phyloP scores from a whole-genome alignment of 495 filamentous ascomycete species.

The Apodospora peruviana region DNA sequence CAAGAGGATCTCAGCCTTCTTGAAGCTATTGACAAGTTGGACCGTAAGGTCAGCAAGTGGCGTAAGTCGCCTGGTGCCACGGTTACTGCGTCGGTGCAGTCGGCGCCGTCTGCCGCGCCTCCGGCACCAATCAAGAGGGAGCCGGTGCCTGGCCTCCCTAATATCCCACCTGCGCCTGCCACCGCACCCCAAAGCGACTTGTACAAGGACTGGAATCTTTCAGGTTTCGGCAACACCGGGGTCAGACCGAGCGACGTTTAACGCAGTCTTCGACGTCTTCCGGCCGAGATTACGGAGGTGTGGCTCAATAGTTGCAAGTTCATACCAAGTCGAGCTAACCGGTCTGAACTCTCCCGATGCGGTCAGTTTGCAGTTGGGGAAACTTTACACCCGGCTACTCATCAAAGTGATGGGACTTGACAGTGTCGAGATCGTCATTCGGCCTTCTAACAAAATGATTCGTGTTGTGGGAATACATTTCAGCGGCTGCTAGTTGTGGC shows the following conservation, averaged over 20 bases:
- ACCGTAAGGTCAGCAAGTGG: no score
- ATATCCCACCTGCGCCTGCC: slow-evolving; percentile 20
- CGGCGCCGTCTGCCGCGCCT: slow-evolving; percentile 3
- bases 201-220: slow-evolving; percentile 31
- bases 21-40: slow-evolving; percentile 52
- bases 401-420: neutral
- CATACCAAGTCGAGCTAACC: neutral
- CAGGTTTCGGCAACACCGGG: slow-evolving; percentile 30
- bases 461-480: no score
- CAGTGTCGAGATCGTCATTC: slow-evolving; percentile 6
- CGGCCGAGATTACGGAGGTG: no score
- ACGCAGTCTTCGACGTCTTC: no score
- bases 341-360: neutral
- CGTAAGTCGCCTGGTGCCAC: no score
- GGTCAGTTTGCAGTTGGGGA: neutral
- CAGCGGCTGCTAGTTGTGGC: slow-evolving; percentile 1
- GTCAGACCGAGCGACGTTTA: slow-evolving; percentile 18
- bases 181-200: slow-evolving; percentile 12
- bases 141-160: slow-evolving; percentile 21
- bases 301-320: no score
- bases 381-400: neutral
- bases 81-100: no score
- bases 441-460: no score
- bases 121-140: slow-evolving; percentile 17
- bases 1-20: slow-evolving; percentile 51